phyloP scores from a whole-genome alignment of 257 asterid species.

The Eucommia ulmoides region DNA sequence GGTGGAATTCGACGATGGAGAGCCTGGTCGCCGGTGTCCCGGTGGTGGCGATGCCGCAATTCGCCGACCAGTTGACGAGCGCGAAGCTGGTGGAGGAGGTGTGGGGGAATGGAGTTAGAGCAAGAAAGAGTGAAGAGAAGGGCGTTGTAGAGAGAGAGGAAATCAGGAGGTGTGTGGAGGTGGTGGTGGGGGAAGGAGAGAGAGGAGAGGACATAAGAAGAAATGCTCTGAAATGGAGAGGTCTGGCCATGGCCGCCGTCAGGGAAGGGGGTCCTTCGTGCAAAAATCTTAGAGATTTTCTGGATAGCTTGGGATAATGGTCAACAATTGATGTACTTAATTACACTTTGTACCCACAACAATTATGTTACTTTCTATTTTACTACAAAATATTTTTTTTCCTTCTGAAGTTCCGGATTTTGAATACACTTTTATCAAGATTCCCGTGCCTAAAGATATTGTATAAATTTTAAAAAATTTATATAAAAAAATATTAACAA shows the following conservation, averaged over 20 bases:
- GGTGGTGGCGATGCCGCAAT: slow-evolving; percentile 31
- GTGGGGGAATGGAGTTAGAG: slow-evolving; percentile 50
- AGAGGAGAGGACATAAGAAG: slow-evolving; percentile 24
- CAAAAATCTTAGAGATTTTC: slow-evolving; percentile 24
- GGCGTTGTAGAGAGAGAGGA: slow-evolving; percentile 25
- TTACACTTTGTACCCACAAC: no score
- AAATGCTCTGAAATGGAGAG: slow-evolving; percentile 32
- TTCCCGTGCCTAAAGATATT: no score
- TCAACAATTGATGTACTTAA: no score
- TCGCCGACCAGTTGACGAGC: slow-evolving; percentile 39
- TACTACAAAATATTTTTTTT: no score
- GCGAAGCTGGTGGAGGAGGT: slow-evolving; percentile 52
- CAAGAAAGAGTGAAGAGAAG: slow-evolving; percentile 22
- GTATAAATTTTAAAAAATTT: no score
- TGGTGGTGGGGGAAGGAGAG: slow-evolving; percentile 37
- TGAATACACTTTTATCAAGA: no score
- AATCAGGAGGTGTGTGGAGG: slow-evolving; percentile 28
- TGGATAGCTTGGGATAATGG: slow-evolving; percentile 14
- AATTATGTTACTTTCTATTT: no score
- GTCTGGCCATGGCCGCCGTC: slow-evolving; percentile 28
- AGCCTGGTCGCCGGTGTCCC: slow-evolving; percentile 44
- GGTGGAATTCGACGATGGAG: slow-evolving; percentile 64
- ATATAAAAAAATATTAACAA: no score
- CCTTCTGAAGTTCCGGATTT: no score
- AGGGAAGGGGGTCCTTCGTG: slow-evolving; percentile 39